A percentile compares a stretch with the other conserved stretches of the same genome.
Conservation (phyloP, 2,329 filamentous ascomycete species). For the Arthrobotrys entomopaga region DNA sequence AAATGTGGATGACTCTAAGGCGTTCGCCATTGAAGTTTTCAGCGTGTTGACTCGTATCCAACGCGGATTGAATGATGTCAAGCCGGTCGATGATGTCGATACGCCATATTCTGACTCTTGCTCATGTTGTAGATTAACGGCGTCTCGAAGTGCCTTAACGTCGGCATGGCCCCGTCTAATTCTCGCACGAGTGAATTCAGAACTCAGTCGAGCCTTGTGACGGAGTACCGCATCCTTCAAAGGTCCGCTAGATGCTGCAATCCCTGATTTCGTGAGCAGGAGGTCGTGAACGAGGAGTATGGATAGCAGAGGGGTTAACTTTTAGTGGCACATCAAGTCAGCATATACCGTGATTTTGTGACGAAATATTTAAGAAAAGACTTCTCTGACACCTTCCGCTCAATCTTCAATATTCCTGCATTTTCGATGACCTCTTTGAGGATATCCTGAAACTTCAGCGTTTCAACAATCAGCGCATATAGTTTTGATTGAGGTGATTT, state of each 20-base stretch:
- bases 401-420: constrained; percentile 77
- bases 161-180: constrained; percentile 76
- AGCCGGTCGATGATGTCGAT: constrained; percentile 64
- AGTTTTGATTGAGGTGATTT: constrained; percentile 84
- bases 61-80: constrained; percentile 73
- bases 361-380: background rate
- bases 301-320: constrained; percentile 66
- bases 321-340: too few relatives aligned
- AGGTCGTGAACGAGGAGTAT: constrained; percentile 88
- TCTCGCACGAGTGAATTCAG: constrained; percentile 83
- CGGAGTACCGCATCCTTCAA: constrained; percentile 78
- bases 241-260: constrained; percentile 80
- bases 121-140: constrained; percentile 63
- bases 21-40: constrained; percentile 74
- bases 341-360: too few relatives aligned
- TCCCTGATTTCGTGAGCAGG: constrained; percentile 80
- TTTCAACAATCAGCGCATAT: constrained; percentile 86
- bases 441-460: constrained; percentile 87
- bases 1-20: constrained; percentile 78
- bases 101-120: constrained; percentile 66
- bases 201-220: constrained; percentile 81
- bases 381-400: constrained; percentile 76
- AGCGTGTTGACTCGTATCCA: constrained; percentile 91
- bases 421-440: constrained; percentile 90
- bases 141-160: constrained; percentile 69